Conservation (phyloP, 2,329 filamentous ascomycete species). For the Grosmannia penicillata region DNA sequence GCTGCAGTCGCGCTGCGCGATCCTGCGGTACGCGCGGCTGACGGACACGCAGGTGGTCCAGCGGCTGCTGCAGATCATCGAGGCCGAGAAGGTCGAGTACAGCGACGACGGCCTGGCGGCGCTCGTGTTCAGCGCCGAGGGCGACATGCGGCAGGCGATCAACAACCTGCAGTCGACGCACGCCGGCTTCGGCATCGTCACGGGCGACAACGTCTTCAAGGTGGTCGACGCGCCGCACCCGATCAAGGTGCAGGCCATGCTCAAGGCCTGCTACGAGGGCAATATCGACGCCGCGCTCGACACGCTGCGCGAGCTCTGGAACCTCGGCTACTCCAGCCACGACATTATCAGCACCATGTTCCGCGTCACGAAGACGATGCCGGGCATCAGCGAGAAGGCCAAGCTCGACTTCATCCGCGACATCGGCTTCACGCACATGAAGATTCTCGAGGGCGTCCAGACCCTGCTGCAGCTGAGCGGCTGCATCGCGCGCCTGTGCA, state of each 20-base stretch:
- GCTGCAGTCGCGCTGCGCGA: conserved; percentile 91
- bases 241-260: conserved; percentile 96
- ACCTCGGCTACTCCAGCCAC: conserved; percentile 91
- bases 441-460: conserved; percentile 93
- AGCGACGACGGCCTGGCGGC: conserved; percentile 89
- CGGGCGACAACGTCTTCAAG: conserved; percentile 92
- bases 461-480: conserved; percentile 88
- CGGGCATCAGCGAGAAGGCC: conserved; percentile 79
- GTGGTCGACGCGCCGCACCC: conserved; percentile 96
- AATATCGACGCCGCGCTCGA: conserved; percentile 82
- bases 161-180: conserved; percentile 92
- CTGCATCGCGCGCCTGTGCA: conserved; percentile 80
- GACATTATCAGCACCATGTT: conserved; percentile 99
- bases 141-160: conserved; percentile 97
- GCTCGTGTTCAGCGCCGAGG: conserved; percentile 93
- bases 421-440: conserved; percentile 98
- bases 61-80: conserved; percentile 79
- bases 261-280: conserved; percentile 90
- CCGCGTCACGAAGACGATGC: conserved; percentile 90
- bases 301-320: conserved; percentile 79
- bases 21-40: conserved; percentile 81
- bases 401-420: conserved; percentile 97
- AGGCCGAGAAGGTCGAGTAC: conserved; percentile 80
- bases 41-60: conserved; percentile 90
- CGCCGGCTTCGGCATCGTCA: conserved; percentile 94